These are phyloP conservation scores for Neckera pumila DNA, from an alignment of 225 moss, liverwort and hornwort genomes.

Conservation along the genomic window DNA sequence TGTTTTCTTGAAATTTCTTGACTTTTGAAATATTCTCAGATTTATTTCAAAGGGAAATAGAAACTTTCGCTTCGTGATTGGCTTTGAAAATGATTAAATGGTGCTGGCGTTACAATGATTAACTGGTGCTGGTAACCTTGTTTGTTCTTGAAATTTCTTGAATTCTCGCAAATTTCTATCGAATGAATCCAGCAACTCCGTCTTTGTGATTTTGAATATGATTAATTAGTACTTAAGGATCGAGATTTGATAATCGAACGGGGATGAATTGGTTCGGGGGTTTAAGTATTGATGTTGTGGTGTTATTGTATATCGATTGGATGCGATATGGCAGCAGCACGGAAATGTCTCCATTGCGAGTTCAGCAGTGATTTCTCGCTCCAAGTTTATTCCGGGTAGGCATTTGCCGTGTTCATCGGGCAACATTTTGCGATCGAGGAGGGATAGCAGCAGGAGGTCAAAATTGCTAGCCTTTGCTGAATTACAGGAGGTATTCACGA, in stretches of 20 bases:
- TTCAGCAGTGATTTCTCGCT: slow-evolving; percentile 8
- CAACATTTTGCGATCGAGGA: slow-evolving; percentile 8
- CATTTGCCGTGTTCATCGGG: neutral
- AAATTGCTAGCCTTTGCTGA: slow-evolving; percentile 13
- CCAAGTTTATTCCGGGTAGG: neutral
- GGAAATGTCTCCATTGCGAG: slow-evolving; percentile 1
- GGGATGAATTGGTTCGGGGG: neutral
- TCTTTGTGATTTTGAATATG: neutral
- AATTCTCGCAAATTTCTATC: neutral
- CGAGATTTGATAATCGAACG: neutral
- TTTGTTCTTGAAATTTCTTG: neutral
- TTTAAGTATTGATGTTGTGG: neutral
- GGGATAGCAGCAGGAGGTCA: neutral
- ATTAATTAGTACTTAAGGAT: neutral
- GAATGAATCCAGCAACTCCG: neutral
- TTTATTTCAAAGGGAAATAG: neutral
- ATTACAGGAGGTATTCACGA: neutral
- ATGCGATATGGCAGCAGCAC: slow-evolving; percentile 12
- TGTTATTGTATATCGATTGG: neutral
- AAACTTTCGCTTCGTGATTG: neutral
- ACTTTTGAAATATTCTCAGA: neutral
- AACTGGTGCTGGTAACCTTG: neutral
- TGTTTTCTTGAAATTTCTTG: neutral
- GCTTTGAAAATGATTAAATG: neutral
- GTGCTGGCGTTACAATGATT: neutral